A percentile compares a stretch with the other conserved stretches of the same genome.
phyloP scores from a whole-genome alignment of 371 early-diverging fungal species.

The Fennellomyces sp. region DNA sequence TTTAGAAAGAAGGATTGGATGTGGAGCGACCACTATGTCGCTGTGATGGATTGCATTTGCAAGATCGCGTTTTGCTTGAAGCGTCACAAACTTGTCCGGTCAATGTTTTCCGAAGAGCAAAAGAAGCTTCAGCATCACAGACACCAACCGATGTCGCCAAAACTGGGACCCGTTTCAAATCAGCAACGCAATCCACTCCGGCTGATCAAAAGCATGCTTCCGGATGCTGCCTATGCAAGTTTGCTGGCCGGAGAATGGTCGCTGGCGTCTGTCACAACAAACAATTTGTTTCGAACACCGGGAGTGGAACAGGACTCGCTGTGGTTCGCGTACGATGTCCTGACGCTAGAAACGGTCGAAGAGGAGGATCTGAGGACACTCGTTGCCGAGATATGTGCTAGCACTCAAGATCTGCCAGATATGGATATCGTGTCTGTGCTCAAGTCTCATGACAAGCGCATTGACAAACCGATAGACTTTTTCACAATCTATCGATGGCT shows the following conservation, averaged over 20 bases:
- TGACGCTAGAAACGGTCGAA: slow-evolving; percentile 53
- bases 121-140: slow-evolving; percentile 19
- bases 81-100: slow-evolving; percentile 22
- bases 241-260: slow-evolving; percentile 63
- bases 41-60: slow-evolving; percentile 36
- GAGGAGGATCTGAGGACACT: slow-evolving; percentile 48
- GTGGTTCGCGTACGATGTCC: slow-evolving; percentile 66
- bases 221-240: slow-evolving; percentile 45
- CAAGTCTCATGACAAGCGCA: slow-evolving; percentile 24
- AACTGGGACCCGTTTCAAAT: slow-evolving; percentile 10
- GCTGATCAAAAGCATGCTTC: slow-evolving; percentile 43
- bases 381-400: slow-evolving; percentile 37
- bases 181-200: slow-evolving; percentile 25
- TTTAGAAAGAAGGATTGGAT: slow-evolving; percentile 44
- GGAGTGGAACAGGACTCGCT: slow-evolving; percentile 44
- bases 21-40: slow-evolving; percentile 34
- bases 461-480: slow-evolving; percentile 53
- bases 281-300: slow-evolving; percentile 47
- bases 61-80: slow-evolving; percentile 28
- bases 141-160: slow-evolving; percentile 24
- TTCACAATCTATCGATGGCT: slow-evolving; percentile 65
- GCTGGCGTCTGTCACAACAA: slow-evolving; percentile 44
- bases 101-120: slow-evolving; percentile 34
- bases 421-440: slow-evolving; percentile 34
- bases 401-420: slow-evolving; percentile 16